Evolutionary conservation across 441 rosid species (phyloP).

Genomic region (Rhodomyrtus psidioides): DNA sequence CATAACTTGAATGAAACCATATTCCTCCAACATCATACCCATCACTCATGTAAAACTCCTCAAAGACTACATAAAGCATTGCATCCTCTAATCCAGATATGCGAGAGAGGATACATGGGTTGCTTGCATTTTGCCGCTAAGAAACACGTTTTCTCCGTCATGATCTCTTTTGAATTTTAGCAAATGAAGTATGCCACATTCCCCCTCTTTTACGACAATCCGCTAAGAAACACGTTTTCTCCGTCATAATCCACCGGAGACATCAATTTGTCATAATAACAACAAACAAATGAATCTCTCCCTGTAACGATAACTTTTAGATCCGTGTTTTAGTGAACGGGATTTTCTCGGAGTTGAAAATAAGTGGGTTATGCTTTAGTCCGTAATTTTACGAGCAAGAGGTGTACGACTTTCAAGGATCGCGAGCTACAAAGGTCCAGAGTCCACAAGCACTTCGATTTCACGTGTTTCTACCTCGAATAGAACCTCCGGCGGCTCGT

Average conservation of each 20-base stretch:
- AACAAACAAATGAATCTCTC: not conserved
- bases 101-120: not conserved
- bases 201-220: not conserved
- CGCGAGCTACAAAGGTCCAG: not conserved
- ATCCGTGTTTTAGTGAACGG: not conserved
- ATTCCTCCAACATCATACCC: not conserved
- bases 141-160: not conserved
- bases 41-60: not conserved
- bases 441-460: not conserved
- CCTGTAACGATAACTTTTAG: not conserved
- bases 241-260: not conserved
- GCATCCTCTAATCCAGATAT: not conserved
- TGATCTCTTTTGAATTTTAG: not conserved
- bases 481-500: slow-evolving; percentile 54
- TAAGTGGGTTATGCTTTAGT: not conserved
- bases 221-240: no score
- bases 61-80: not conserved
- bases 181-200: not conserved
- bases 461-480: slow-evolving; percentile 33
- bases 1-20: not conserved
- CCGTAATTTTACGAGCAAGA: not conserved
- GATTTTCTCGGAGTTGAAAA: not conserved
- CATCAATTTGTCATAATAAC: not conserved
- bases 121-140: not conserved
- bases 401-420: not conserved